phyloP scores from a whole-genome alignment of 2,329 filamentous ascomycete genomes.

The Lasiodiplodia sp. region DNA sequence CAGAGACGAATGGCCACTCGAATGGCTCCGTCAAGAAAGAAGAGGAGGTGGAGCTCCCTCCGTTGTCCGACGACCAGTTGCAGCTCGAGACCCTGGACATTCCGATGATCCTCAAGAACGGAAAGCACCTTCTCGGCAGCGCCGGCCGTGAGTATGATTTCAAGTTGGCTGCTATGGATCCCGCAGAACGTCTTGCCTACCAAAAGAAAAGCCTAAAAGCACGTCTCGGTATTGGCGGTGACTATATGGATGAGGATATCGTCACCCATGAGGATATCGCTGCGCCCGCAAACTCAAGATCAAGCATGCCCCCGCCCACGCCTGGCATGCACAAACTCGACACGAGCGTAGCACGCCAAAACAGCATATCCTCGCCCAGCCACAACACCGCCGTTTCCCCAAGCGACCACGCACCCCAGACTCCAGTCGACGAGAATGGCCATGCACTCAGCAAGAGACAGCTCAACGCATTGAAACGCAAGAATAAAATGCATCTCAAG shows the following conservation, averaged over 20 bases:
- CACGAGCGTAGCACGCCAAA: conserved; percentile 54
- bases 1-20: conserved; percentile 47
- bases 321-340: conserved; percentile 59
- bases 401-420: conserved; percentile 48
- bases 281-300: conserved; percentile 36
- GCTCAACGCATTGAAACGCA: conserved; percentile 91
- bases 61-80: conserved; percentile 67
- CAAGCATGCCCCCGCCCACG: conserved; percentile 36
- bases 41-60: conserved; percentile 56
- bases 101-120: conserved; percentile 78
- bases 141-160: conserved; percentile 85
- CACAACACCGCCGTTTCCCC: conserved; percentile 55
- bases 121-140: conserved; percentile 82
- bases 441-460: conserved; percentile 85
- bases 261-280: conserved; percentile 70
- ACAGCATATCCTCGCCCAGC: conserved; percentile 52
- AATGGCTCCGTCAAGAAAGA: conserved; percentile 52
- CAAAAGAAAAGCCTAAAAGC: conserved; percentile 88
- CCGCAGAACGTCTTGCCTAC: conserved; percentile 79
- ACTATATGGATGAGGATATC: conserved; percentile 85
- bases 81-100: conserved; percentile 79
- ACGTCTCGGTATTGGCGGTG: conserved; percentile 83
- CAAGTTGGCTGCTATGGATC: conserved; percentile 80
- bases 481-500: conserved; percentile 88
- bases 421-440: conserved; percentile 57